phyloP scores from a whole-genome alignment of 2,329 filamentous ascomycete genomes.

The Pseudogymnoascus pannorum region DNA sequence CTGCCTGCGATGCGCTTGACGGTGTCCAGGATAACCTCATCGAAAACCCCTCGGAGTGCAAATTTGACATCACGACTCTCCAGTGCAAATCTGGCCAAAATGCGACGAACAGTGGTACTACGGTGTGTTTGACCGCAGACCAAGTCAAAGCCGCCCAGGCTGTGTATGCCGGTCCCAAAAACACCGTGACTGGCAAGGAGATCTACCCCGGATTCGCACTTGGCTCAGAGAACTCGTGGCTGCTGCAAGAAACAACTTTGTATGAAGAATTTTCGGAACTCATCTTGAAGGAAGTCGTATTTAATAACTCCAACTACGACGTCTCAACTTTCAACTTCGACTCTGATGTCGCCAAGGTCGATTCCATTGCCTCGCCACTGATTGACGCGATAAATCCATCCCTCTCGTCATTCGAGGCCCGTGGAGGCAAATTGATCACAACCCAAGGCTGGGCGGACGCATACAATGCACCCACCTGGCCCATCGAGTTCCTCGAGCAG shows the following conservation, averaged over 20 bases:
- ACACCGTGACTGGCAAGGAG: constrained; percentile 10
- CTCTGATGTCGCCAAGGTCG: constrained; percentile 29
- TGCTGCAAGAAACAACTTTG: constrained; percentile 30
- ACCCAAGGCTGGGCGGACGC: constrained; percentile 35
- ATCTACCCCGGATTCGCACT: constrained; percentile 36
- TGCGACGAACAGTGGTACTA: constrained; percentile 7
- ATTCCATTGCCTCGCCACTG: constrained; percentile 27
- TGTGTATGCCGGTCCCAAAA: constrained; percentile 25
- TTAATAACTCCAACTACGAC: constrained; percentile 32
- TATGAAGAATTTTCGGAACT: constrained; percentile 31
- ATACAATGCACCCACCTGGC: constrained; percentile 31
- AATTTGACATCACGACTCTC: constrained; percentile 30
- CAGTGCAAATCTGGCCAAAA: constrained; percentile 21
- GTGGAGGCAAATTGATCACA: constrained; percentile 33
- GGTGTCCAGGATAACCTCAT: constrained; percentile 33
- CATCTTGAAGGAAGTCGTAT: constrained; percentile 37
- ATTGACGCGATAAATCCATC: constrained; percentile 34
- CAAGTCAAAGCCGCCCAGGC: constrained; percentile 29
- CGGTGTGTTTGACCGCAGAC: constrained; percentile 26
- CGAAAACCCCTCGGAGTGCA: constrained; percentile 32
- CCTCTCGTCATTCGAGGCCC: constrained; percentile 25
- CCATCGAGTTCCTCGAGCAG: constrained; percentile 29
- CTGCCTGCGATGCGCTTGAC: constrained; percentile 34
- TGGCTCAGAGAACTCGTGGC: constrained; percentile 35
- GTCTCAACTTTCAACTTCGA: constrained; percentile 31